A percentile compares a stretch with the other conserved stretches of the same genome.
Conservation (phyloP, 2,329 filamentous ascomycete genomes). For the Penicillium palitans region DNA sequence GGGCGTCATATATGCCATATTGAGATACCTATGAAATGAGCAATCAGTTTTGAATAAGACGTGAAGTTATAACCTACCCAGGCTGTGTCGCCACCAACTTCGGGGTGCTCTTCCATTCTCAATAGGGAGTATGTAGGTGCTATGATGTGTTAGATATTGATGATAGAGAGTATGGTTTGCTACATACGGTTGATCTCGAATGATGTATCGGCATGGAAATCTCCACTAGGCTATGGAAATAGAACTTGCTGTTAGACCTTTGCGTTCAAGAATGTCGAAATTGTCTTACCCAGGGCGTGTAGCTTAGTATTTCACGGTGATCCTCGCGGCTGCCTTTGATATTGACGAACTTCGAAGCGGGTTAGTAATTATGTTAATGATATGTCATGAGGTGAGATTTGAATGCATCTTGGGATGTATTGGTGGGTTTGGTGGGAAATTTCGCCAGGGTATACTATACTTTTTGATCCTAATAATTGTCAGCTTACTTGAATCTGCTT, state of each 20-base stretch:
- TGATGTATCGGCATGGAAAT: slow-evolving; percentile 54
- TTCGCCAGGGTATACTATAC: neutral
- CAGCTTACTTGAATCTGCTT: neutral
- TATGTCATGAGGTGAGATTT: neutral
- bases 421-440: neutral
- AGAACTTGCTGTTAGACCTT: neutral
- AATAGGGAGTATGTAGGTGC: slow-evolving; percentile 54
- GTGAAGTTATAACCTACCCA: slow-evolving; percentile 36
- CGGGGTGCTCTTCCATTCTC: slow-evolving; percentile 53
- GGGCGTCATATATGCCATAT: slow-evolving; percentile 21
- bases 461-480: slow-evolving; percentile 3
- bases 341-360: slow-evolving; percentile 38
- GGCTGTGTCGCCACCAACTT: slow-evolving; percentile 51
- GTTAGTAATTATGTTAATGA: neutral
- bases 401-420: too few relatives aligned
- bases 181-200: slow-evolving; percentile 51
- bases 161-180: neutral
- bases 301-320: slow-evolving; percentile 47
- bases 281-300: slow-evolving; percentile 47
- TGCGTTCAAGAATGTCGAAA: neutral
- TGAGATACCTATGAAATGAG: slow-evolving; percentile 31
- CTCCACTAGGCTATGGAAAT: slow-evolving; percentile 38
- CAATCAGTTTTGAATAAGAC: neutral
- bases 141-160: slow-evolving; percentile 11
- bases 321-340: slow-evolving; percentile 50